Percentiles rank a stretch among this genome's conserved stretches.
These are phyloP conservation scores for Linderniella brevidens DNA, from an alignment of 257 asterid species.

Conservation along the genomic window DNA sequence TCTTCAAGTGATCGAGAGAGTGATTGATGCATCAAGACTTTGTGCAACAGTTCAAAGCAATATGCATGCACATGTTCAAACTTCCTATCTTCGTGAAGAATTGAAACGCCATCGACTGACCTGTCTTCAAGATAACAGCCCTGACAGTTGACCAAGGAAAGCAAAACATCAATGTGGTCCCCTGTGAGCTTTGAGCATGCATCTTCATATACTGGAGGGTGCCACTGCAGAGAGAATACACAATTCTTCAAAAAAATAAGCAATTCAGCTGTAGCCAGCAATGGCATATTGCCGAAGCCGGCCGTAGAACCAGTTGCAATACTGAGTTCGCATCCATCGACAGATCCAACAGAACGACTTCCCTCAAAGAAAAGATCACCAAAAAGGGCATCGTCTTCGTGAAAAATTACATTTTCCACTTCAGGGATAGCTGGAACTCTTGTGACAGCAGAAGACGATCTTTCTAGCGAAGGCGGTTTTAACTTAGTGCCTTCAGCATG, in stretches of 20 bases:
- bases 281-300: slow-evolving; percentile 51
- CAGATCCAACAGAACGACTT: slow-evolving; percentile 70
- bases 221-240: slow-evolving; percentile 70
- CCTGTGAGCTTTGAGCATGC: slow-evolving; percentile 40
- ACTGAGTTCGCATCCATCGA: slow-evolving; percentile 68
- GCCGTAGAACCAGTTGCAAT: slow-evolving; percentile 33
- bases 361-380: slow-evolving; percentile 99
- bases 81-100: slow-evolving; percentile 44
- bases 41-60: slow-evolving; percentile 71
- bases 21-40: slow-evolving; percentile 37
- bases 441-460: slow-evolving; percentile 43
- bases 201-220: slow-evolving; percentile 37
- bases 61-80: slow-evolving; percentile 32
- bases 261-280: slow-evolving; percentile 65
- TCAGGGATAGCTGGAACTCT: slow-evolving; percentile 59
- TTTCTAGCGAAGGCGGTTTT: slow-evolving; percentile 48
- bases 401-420: slow-evolving; percentile 53
- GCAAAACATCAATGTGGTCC: slow-evolving; percentile 43
- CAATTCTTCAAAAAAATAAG: slow-evolving; percentile 42
- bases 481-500: slow-evolving; percentile 74
- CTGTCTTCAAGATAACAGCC: slow-evolving; percentile 39
- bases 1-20: slow-evolving; percentile 57
- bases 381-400: slow-evolving; percentile 93
- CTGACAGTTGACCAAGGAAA: slow-evolving; percentile 45
- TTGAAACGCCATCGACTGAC: slow-evolving; percentile 21